Conservation (phyloP, 192 early-diverging fungal species). For the Glomus cerebriforme region DNA sequence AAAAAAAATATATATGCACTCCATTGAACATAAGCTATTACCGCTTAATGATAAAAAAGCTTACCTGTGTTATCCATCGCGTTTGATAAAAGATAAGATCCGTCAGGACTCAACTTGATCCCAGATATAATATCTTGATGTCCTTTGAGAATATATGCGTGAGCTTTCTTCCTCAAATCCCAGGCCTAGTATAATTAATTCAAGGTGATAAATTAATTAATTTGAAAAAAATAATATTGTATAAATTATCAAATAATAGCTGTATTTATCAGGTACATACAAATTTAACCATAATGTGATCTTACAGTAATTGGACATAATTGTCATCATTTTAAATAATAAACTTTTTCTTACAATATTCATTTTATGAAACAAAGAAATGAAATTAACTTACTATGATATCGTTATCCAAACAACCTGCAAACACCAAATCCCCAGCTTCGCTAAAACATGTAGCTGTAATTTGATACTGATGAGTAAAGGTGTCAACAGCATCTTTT, state of each 20-base stretch:
- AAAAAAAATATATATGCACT: neutral
- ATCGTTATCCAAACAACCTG: slow-evolving; percentile 88
- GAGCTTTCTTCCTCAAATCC: slow-evolving; percentile 80
- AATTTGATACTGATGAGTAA: slow-evolving; percentile 67
- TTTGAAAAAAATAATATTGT: neutral
- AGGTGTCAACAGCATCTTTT: slow-evolving; percentile 59
- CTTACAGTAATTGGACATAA: slow-evolving; percentile 8
- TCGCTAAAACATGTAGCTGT: slow-evolving; percentile 76
- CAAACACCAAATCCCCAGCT: slow-evolving; percentile 78
- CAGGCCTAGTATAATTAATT: slow-evolving; percentile 55
- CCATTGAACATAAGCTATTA: neutral
- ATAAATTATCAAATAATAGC: neutral
- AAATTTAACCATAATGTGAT: neutral
- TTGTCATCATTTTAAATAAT: neutral
- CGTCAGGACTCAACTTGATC: slow-evolving; percentile 80
- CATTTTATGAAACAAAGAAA: neutral
- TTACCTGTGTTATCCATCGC: slow-evolving; percentile 91
- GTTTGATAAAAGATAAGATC: slow-evolving; percentile 79
- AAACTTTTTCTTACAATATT: no score
- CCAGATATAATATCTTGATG: slow-evolving; percentile 93
- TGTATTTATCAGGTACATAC: neutral
- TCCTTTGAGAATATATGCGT: slow-evolving; percentile 69
- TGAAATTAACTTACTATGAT: slow-evolving; percentile 57
- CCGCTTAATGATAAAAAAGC: neutral
- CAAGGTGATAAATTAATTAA: neutral